These are phyloP conservation scores for Ceratobasidium sp. DNA, from an alignment of 1,284 basidiomycete species.

Conservation along the genomic window DNA sequence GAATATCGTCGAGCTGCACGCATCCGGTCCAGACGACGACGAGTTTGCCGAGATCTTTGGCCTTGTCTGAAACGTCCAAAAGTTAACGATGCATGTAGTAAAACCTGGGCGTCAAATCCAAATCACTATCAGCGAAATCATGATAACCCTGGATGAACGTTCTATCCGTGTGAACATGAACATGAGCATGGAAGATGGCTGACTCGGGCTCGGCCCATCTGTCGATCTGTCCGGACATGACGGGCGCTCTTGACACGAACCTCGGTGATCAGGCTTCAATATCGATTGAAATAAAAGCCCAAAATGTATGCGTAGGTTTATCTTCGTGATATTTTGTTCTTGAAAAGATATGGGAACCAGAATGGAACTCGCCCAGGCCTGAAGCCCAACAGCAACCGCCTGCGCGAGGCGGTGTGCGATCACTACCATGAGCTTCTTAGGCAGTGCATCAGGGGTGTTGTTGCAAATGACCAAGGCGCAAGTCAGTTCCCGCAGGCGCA, in stretches of 20 bases:
- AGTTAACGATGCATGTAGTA: background rate
- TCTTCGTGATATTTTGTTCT: too few relatives aligned
- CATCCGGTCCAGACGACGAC: constrained; percentile 26
- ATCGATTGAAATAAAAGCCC: too few relatives aligned
- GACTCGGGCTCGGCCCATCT: too few relatives aligned
- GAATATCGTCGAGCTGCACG: constrained; percentile 39
- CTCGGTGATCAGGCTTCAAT: too few relatives aligned
- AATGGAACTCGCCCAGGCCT: too few relatives aligned
- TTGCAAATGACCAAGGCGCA: constrained; percentile 11
- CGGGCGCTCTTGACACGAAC: too few relatives aligned
- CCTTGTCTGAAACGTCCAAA: background rate
- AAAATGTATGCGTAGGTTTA: too few relatives aligned
- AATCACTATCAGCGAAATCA: background rate
- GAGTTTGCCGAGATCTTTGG: constrained; percentile 33
- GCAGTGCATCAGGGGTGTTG: background rate
- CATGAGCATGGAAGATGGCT: too few relatives aligned
- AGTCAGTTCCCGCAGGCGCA: constrained; percentile 40
- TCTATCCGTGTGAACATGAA: too few relatives aligned
- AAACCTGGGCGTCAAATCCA: background rate
- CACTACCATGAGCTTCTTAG: background rate
- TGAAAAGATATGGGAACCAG: too few relatives aligned
- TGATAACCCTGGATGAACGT: background rate
- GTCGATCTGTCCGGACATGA: too few relatives aligned
- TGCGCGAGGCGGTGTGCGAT: background rate
- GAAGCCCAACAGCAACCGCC: too few relatives aligned